Conservation (phyloP, 257 asterid genomes). For the Nemophila menziesii region DNA sequence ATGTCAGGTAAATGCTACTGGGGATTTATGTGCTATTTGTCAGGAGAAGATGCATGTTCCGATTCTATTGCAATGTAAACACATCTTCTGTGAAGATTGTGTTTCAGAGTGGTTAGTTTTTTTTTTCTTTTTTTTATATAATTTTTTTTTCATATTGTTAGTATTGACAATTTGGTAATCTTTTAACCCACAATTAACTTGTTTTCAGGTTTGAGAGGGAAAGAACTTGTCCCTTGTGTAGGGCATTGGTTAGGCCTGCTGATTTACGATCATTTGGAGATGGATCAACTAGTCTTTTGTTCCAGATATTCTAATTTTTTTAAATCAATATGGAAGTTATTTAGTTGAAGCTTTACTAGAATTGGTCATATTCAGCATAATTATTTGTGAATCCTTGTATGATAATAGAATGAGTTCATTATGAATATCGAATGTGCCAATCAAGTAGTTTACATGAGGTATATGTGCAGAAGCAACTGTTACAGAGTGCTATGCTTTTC, state of each 20-base stretch:
- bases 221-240: conserved; percentile 76
- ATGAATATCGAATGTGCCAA: neutral
- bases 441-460: neutral
- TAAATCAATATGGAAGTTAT: neutral
- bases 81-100: conserved; percentile 70
- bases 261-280: conserved; percentile 77
- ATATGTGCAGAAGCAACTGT: neutral
- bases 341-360: neutral
- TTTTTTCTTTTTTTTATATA: neutral
- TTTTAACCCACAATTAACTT: neutral
- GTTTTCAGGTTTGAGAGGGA: conserved; percentile 74
- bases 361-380: too few species aligned
- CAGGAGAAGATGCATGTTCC: conserved; percentile 70
- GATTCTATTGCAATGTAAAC: conserved; percentile 50
- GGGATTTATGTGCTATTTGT: conserved; percentile 65
- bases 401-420: neutral
- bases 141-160: neutral
- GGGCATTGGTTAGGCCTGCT: conserved; percentile 75
- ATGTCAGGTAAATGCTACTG: conserved; percentile 46
- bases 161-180: neutral
- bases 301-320: conserved; percentile 41
- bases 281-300: conserved; percentile 61
- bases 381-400: neutral
- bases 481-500: neutral
- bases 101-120: conserved; percentile 53